phyloP scores from a whole-genome alignment of 345 rosid species.

The Ceriops zippeliana region DNA sequence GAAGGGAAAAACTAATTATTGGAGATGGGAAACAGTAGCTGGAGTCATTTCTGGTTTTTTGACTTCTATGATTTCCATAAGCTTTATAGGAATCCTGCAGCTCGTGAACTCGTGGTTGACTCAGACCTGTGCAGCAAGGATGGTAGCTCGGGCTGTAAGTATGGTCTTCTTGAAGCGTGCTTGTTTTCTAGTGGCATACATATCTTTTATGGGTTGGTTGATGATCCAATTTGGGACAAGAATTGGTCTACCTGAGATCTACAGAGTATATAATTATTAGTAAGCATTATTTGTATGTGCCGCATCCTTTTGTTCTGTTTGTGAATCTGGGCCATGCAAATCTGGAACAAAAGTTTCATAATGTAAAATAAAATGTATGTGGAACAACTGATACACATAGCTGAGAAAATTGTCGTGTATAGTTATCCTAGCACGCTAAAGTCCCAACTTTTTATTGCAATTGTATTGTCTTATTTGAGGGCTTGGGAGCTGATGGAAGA shows the following conservation, averaged over 20 bases:
- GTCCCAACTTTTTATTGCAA: not conserved
- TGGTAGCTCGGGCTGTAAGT: conserved; percentile 13
- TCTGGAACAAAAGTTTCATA: not conserved
- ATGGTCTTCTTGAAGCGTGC: conserved; percentile 42
- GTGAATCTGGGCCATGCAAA: conserved; percentile 5
- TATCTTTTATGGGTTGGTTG: conserved; percentile 58
- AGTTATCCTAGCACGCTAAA: not conserved
- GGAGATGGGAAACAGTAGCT: conserved; percentile 52
- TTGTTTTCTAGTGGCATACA: conserved; percentile 54
- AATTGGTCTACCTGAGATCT: conserved; percentile 43
- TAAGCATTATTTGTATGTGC: conserved; percentile 6
- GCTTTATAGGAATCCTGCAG: conserved; percentile 35
- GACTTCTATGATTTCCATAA: conserved; percentile 52
- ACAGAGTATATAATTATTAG: conserved; percentile 22
- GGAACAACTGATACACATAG: conserved; percentile 4
- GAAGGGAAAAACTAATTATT: conserved; percentile 32
- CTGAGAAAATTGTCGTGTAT: conserved; percentile 8
- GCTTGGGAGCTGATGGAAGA: not conserved
- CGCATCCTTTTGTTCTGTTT: not conserved
- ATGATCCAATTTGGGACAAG: conserved; percentile 45
- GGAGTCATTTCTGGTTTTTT: conserved; percentile 56
- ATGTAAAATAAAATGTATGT: conserved; percentile 1
- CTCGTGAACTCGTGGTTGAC: conserved; percentile 40
- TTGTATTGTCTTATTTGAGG: not conserved
- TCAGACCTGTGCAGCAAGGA: conserved; percentile 18